Conservation (phyloP, 805 yeast genomes). For the Metschnikowia proteae region DNA sequence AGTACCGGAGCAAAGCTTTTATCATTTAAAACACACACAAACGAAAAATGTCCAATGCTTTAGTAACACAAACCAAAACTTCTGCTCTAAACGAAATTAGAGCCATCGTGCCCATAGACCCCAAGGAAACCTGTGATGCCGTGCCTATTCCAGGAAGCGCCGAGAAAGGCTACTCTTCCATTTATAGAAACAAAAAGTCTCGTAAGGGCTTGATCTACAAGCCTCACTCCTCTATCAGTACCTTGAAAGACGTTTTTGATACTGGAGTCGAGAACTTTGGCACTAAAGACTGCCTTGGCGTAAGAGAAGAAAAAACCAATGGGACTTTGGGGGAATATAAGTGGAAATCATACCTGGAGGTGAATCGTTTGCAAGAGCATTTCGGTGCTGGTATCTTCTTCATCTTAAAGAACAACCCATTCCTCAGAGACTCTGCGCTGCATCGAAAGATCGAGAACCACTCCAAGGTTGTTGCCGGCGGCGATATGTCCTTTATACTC, state of each 20-base stretch:
- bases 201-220: conserved; percentile 9
- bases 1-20: no score
- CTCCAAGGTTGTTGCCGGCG: conserved; percentile 9
- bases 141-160: conserved; percentile 12
- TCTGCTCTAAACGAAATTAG: conserved; percentile 6
- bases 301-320: conserved; percentile 5
- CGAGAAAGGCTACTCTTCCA: conserved; percentile 13
- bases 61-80: conserved; percentile 8
- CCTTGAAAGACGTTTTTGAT: conserved; percentile 12
- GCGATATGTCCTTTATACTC: conserved; percentile 29
- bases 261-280: conserved; percentile 7
- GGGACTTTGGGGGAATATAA: conserved; percentile 12
- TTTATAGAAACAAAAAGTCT: conserved; percentile 14
- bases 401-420: conserved; percentile 28
- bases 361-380: conserved; percentile 5
- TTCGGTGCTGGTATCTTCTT: conserved; percentile 19
- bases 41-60: conserved; percentile 4
- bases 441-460: conserved; percentile 24
- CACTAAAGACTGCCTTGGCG: conserved; percentile 11
- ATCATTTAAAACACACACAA: not conserved
- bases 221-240: conserved; percentile 15
- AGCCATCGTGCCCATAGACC: conserved; percentile 9
- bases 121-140: conserved; percentile 8
- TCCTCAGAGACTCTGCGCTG: conserved; percentile 21
- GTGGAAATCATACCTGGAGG: conserved; percentile 11